Percentiles rank a stretch among this genome's conserved stretches.
These are phyloP conservation scores for Trametes versicolor DNA, from an alignment of 1,284 basidiomycete species.

Conservation along the genomic window DNA sequence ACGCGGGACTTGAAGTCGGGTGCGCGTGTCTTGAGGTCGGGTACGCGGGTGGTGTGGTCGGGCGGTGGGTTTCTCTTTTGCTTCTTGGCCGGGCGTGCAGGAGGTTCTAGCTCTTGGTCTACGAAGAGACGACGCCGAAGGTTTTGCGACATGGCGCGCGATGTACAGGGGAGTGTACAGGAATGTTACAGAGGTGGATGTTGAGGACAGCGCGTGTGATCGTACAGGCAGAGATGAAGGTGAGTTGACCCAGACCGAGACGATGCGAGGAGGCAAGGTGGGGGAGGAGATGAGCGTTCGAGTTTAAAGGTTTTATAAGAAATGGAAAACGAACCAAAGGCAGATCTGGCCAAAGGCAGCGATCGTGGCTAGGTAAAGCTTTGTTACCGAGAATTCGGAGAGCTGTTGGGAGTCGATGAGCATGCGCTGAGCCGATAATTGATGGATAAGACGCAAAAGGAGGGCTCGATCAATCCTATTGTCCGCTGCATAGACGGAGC, in stretches of 20 bases:
- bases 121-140: conserved; percentile 28
- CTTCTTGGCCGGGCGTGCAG: conserved; percentile 51
- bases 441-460: conserved; percentile 26
- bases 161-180: conserved; percentile 31
- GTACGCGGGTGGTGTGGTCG: too few relatives aligned
- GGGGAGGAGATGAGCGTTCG: conserved; percentile 19
- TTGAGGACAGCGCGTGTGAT: background rate
- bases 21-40: conserved; percentile 30
- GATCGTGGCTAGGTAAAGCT: conserved; percentile 30
- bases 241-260: conserved; percentile 23
- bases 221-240: conserved; percentile 2
- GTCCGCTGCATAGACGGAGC: conserved; percentile 26
- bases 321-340: conserved; percentile 35
- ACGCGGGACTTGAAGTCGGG: conserved; percentile 33
- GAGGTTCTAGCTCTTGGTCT: conserved; percentile 40
- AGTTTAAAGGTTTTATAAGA: conserved; percentile 19
- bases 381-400: conserved; percentile 30
- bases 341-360: conserved; percentile 29
- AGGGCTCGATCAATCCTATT: conserved; percentile 31
- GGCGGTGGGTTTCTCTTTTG: conserved; percentile 51
- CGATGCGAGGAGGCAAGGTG: conserved; percentile 25
- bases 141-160: conserved; percentile 27
- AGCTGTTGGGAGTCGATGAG: conserved; percentile 28
- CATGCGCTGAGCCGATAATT: conserved; percentile 19
- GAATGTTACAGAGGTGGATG: conserved; percentile 26